Base-by-base conservation (phyloP, 225 moss, liverwort and hornwort species). In the Pseudoscleropodium purum region DNA sequence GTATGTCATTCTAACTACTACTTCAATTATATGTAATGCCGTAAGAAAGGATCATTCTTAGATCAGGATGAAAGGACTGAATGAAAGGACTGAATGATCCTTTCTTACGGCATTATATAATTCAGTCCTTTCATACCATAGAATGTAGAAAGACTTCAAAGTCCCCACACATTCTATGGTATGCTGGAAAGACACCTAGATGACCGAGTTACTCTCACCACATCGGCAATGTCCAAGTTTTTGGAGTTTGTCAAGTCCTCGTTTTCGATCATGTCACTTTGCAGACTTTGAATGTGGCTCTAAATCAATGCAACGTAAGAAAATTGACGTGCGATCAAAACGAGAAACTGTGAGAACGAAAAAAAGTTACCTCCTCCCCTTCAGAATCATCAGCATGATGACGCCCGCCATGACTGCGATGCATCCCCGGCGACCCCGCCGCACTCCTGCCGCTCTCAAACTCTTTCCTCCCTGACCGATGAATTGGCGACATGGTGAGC, bases 401-500 rank as follows among this genome's bases (percentile, higher is more conserved):
- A 20, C 62, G 89, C 9, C 78, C 62, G 18, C 82, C 90, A 20
- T 41, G 39, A 61, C 61, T 94, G 15, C 82, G 89, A 11, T 47
- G 36, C 37, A 65, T 36, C 15, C 37, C 39, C 41, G 57, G 68
- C 31, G 74, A 52, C 16, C 41, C 80, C 19, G 7, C 26, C 47
- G 61, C 59, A 25, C 26, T 57, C 69, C 61, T 45, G 26, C 67
- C 67, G 31, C 36, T 47, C 37, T 75, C 64, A 47, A 30, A 59
- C 17, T 89, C 85, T 13, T 85, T 84, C 63, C 89, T 41, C 13
- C 47, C 75, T n/a, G 92, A 88, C 26, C 88, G 67, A 87, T 87
- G 60, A 34, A 64, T 5, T 9, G 94, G 91, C 56, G 93, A 93
- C 87, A 89, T 91, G 31, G 89, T 91, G 57, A 93, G 91, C 37